Percentiles rank a stretch among this genome's conserved stretches.
Conservation (phyloP, 176 grass and related monocot genomes). For the Phoenix dactylifera region DNA sequence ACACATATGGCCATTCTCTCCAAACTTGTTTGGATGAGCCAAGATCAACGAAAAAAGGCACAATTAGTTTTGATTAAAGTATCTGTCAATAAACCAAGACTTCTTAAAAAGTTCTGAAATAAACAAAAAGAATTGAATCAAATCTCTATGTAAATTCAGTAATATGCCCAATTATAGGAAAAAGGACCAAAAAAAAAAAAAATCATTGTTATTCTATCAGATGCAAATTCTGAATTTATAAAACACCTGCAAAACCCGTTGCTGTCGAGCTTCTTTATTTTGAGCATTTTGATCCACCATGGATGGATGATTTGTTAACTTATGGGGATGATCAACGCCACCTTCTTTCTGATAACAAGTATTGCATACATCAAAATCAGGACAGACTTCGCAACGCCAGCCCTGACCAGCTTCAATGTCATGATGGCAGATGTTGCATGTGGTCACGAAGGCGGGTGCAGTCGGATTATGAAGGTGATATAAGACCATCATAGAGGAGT, state of each 20-base stretch:
- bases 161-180: no score
- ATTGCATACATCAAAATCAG: constrained; percentile 98
- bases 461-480: constrained; percentile 99
- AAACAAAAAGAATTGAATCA: background rate
- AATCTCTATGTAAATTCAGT: background rate
- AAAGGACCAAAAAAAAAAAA: background rate
- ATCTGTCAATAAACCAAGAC: no score
- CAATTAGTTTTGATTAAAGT: no score
- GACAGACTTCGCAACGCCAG: constrained; percentile 95
- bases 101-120: background rate
- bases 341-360: constrained; percentile 78
- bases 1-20: no score
- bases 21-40: no score
- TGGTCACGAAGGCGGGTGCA: constrained; percentile 93
- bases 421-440: constrained; percentile 77
- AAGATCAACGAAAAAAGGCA: no score
- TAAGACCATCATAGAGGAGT: constrained; percentile 99
- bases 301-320: constrained; percentile 86
- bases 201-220: background rate
- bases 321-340: constrained; percentile 72
- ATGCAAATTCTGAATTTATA: constrained; percentile 17
- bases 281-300: constrained; percentile 79
- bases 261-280: constrained; percentile 91
- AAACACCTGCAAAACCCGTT: constrained; percentile 79
- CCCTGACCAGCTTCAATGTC: constrained; percentile 97